A percentile compares a stretch with the other conserved stretches of the same genome.
phyloP scores from a whole-genome alignment of 2,329 filamentous ascomycete species.

The Cephalotrichum gorgonifer region DNA sequence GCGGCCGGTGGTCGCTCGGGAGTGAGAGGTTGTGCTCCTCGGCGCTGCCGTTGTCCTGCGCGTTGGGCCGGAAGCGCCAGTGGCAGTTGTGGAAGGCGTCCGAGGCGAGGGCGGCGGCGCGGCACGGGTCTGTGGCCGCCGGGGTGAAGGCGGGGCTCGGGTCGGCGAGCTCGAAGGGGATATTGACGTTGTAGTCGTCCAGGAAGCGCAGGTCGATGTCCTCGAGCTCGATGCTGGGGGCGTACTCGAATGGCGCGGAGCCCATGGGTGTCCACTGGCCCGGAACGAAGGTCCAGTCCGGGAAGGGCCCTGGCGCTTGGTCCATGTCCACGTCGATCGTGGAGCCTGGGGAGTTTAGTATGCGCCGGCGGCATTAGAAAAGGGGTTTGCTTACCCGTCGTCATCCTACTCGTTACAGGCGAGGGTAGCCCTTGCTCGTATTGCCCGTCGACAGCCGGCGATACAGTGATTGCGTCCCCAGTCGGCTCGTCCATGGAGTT shows the following conservation, averaged over 20 bases:
- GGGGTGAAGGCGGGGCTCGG: background rate
- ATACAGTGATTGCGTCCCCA: background rate
- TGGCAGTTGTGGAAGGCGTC: conserved; percentile 16
- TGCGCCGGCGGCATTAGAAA: background rate
- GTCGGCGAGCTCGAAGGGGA: conserved; percentile 17
- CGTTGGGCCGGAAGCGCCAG: conserved; percentile 19
- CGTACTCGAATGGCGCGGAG: background rate
- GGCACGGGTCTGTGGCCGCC: conserved; percentile 7
- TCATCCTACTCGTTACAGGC: background rate
- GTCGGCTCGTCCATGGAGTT: background rate
- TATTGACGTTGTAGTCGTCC: conserved; percentile 18
- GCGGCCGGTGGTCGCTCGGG: conserved; percentile 12
- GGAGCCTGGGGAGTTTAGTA: background rate
- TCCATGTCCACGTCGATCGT: background rate
- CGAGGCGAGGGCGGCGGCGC: conserved; percentile 11
- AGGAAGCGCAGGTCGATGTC: conserved; percentile 20
- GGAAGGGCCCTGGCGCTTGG: conserved; percentile 5
- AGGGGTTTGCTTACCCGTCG: background rate
- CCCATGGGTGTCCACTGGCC: conserved; percentile 6
- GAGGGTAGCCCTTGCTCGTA: background rate
- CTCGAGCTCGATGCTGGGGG: conserved; percentile 15
- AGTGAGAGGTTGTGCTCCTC: conserved; percentile 22
- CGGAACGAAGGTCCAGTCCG: conserved; percentile 12
- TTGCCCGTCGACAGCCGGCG: background rate
- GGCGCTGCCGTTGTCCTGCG: conserved; percentile 17